Evolutionary conservation across 2,329 filamentous ascomycete genomes (phyloP).

Genomic region (Fusarium miscanthi): DNA sequence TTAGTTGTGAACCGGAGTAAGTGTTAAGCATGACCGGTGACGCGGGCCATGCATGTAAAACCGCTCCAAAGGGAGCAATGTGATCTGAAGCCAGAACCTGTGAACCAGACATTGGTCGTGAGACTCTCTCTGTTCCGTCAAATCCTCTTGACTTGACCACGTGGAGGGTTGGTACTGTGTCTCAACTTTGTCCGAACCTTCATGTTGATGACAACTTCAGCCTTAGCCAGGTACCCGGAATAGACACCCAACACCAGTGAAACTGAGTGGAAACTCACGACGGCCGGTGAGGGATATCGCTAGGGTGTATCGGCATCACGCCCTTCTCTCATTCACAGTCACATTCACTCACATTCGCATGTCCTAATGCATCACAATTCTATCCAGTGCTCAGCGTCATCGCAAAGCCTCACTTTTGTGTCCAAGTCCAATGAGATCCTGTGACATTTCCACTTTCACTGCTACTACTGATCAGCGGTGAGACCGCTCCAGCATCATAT

Average conservation of each 20-base stretch:
- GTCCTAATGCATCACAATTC: background rate
- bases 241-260: background rate
- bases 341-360: background rate
- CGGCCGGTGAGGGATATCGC: background rate
- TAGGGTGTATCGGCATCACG: background rate
- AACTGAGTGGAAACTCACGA: background rate
- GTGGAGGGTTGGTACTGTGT: background rate
- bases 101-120: background rate
- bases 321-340: background rate
- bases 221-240: background rate
- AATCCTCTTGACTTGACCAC: background rate
- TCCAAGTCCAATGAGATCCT: background rate
- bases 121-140: background rate
- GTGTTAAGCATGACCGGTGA: constrained; percentile 4
- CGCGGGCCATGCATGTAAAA: background rate
- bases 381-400: background rate
- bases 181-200: background rate
- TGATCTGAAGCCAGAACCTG: background rate
- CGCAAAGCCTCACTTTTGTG: constrained; percentile 6
- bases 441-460: background rate
- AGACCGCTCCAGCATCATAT: background rate
- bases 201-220: background rate
- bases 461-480: background rate
- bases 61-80: background rate
- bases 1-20: background rate